These are phyloP conservation scores for Myriangium duriaei DNA, from an alignment of 2,329 filamentous ascomycete genomes.

Conservation along the genomic window DNA sequence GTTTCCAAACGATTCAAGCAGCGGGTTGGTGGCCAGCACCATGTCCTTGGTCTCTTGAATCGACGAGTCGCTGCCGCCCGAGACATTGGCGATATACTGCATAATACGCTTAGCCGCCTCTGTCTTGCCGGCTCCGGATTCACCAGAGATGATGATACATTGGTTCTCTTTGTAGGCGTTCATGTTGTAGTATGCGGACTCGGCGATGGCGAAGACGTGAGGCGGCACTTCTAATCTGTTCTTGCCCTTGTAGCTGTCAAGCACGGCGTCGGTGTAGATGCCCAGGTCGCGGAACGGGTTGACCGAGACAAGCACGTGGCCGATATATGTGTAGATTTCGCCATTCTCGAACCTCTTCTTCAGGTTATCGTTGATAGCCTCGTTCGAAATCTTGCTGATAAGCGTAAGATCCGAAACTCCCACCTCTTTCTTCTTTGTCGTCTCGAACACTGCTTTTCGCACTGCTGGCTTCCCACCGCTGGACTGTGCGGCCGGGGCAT, in stretches of 20 bases:
- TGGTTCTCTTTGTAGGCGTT: slow-evolving; percentile 98
- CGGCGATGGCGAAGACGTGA: slow-evolving; percentile 94
- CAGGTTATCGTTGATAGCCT: slow-evolving; percentile 97
- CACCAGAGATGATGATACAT: slow-evolving; percentile 97
- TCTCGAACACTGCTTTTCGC: slow-evolving; percentile 92
- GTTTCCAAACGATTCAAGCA: slow-evolving; percentile 96
- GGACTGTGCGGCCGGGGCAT: slow-evolving; percentile 30
- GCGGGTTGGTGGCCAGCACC: slow-evolving; percentile 93
- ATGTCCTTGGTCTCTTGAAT: slow-evolving; percentile 98
- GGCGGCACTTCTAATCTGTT: slow-evolving; percentile 79
- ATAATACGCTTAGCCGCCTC: slow-evolving; percentile 97
- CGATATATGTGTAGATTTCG: slow-evolving; percentile 99
- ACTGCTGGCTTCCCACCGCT: slow-evolving; percentile 52
- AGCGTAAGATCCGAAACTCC: slow-evolving; percentile 95
- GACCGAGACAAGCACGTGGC: slow-evolving; percentile 97
- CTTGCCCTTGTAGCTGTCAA: slow-evolving; percentile 91
- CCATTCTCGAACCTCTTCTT: slow-evolving; percentile 96
- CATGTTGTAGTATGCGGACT: slow-evolving; percentile 98
- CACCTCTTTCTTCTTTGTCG: slow-evolving; percentile 97
- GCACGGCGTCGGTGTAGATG: slow-evolving; percentile 90
- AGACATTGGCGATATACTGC: slow-evolving; percentile 98
- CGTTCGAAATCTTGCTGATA: slow-evolving; percentile 96
- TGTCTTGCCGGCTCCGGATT: slow-evolving; percentile 96
- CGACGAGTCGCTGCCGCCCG: slow-evolving; percentile 68
- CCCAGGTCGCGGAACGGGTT: slow-evolving; percentile 93